Evolutionary conservation across 1,139 yeast genomes (phyloP).

Genomic region (Blastobotrys elegans): DNA sequence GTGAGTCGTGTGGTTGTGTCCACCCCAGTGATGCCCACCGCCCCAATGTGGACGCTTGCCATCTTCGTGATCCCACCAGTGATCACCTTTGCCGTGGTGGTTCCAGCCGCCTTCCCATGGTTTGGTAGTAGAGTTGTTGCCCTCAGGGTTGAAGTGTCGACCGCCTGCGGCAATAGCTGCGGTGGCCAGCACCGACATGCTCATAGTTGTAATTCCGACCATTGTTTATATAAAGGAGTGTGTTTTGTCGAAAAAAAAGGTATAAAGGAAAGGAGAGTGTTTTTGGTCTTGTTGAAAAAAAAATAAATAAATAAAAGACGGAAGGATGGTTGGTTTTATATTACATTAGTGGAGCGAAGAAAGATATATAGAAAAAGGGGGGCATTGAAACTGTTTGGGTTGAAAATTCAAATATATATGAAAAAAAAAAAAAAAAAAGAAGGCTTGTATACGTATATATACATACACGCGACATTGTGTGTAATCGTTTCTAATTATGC

Average conservation of each 20-base stretch:
- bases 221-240: constrained; percentile 1
- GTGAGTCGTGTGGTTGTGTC: neutral
- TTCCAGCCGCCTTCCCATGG: neutral
- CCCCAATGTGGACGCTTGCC: neutral
- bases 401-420: too few relatives aligned
- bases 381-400: neutral
- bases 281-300: constrained; percentile 3
- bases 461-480: neutral
- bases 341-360: too few relatives aligned
- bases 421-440: neutral
- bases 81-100: neutral
- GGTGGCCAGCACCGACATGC: constrained; percentile 11
- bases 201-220: constrained; percentile 3
- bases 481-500: neutral
- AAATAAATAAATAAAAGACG: neutral
- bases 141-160: neutral
- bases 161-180: constrained; percentile 3
- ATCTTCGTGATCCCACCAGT: neutral
- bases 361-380: too few relatives aligned
- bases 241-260: neutral
- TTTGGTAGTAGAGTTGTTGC: neutral
- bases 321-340: neutral
- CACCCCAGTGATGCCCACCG: constrained; percentile 1
- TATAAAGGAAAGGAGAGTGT: neutral
- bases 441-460: too few relatives aligned